These are phyloP conservation scores for Yamadazyma epiphylla DNA, from an alignment of 1,139 yeast genomes.

Conservation along the genomic window DNA sequence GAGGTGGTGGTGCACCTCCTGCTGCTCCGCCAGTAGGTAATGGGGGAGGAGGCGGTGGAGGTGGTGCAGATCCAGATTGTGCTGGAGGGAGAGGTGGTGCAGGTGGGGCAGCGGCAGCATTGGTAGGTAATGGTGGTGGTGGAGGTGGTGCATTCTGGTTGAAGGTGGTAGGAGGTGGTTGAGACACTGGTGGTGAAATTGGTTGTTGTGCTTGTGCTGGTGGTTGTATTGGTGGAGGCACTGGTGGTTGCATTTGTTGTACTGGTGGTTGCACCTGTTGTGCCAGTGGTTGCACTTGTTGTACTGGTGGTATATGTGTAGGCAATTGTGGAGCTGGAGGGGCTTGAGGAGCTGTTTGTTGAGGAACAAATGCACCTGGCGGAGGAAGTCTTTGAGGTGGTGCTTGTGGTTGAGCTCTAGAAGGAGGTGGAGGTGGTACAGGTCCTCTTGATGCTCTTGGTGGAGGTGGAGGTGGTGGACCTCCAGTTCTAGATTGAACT, in stretches of 20 bases:
- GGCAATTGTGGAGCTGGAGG: too few relatives aligned
- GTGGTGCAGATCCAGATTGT: slow-evolving; percentile 25
- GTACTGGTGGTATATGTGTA: slow-evolving; percentile 18
- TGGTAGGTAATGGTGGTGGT: slow-evolving; percentile 7
- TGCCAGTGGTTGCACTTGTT: slow-evolving; percentile 9
- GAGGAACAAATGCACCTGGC: slow-evolving; percentile 12
- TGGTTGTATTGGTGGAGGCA: slow-evolving; percentile 4
- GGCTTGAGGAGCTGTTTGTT: slow-evolving; percentile 13
- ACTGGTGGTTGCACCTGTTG: slow-evolving; percentile 9
- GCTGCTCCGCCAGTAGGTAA: slow-evolving; percentile 18
- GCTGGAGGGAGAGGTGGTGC: slow-evolving; percentile 17
- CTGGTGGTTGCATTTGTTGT: slow-evolving; percentile 6
- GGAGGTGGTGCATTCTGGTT: slow-evolving; percentile 13
- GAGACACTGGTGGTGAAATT: slow-evolving; percentile 8
- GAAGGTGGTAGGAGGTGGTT: slow-evolving; percentile 1
- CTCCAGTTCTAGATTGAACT: slow-evolving; percentile 8
- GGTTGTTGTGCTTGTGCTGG: slow-evolving; percentile 8
- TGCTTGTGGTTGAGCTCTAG: slow-evolving; percentile 2
- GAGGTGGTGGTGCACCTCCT: slow-evolving; percentile 25
- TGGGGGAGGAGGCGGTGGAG: slow-evolving; percentile 25
- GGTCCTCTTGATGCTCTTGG: slow-evolving; percentile 22
- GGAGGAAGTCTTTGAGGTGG: slow-evolving; percentile 15
- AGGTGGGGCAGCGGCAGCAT: slow-evolving; percentile 17
- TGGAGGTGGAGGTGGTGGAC: slow-evolving; percentile 23
- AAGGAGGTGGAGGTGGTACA: slow-evolving; percentile 7